A percentile compares a stretch with the other conserved stretches of the same genome.
Evolutionary conservation across 2,329 filamentous ascomycete genomes (phyloP).

Genomic region (Didymella exigua): DNA sequence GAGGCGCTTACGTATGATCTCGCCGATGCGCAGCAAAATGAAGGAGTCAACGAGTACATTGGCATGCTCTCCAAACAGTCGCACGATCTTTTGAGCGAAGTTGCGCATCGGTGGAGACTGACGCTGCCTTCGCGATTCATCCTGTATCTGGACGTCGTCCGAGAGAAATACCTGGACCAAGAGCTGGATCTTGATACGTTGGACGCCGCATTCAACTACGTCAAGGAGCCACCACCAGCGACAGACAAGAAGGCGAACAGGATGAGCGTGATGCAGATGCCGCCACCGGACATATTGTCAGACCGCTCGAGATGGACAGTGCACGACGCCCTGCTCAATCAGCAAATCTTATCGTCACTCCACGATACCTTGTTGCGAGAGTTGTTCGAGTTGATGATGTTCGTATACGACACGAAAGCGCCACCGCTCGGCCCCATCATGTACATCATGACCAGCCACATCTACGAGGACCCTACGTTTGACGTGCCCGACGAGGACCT

Average conservation of each 20-base stretch:
- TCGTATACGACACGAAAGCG: conserved; percentile 87
- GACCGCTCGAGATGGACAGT: conserved; percentile 59
- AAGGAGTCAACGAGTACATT: conserved; percentile 56
- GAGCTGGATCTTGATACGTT: conserved; percentile 81
- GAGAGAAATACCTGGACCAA: conserved; percentile 83
- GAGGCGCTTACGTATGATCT: conserved; percentile 72
- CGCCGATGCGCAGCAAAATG: conserved; percentile 52
- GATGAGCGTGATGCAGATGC: conserved; percentile 54
- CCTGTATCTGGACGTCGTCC: conserved; percentile 80
- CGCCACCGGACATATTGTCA: conserved; percentile 47
- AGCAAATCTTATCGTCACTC: conserved; percentile 73
- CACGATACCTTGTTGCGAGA: conserved; percentile 86
- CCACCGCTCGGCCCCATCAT: conserved; percentile 80
- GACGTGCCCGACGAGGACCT: conserved; percentile 71
- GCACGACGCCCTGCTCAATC: conserved; percentile 64
- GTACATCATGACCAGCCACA: conserved; percentile 79
- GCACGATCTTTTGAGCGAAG: conserved; percentile 80
- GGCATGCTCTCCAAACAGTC: conserved; percentile 74
- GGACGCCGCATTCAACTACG: conserved; percentile 79
- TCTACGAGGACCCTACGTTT: conserved; percentile 79
- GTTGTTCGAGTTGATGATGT: conserved; percentile 83
- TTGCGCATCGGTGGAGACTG: conserved; percentile 87
- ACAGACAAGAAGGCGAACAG: conserved; percentile 65
- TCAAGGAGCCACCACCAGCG: conserved; percentile 73
- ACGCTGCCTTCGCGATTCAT: conserved; percentile 81